phyloP scores from a whole-genome alignment of 192 early-diverging fungal species.

The Coemansia sp. region DNA sequence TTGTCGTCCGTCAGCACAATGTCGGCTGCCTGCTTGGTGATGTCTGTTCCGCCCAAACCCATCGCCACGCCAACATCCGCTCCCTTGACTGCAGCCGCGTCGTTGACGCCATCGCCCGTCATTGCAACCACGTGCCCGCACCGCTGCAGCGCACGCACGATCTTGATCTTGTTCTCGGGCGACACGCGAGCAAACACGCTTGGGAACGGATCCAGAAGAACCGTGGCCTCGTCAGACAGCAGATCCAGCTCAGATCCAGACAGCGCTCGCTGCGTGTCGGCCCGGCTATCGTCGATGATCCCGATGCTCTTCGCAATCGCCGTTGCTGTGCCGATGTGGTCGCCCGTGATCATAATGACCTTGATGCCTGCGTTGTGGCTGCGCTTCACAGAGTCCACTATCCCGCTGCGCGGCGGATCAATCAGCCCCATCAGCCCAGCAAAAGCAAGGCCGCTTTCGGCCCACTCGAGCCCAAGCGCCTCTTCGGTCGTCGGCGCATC shows the following conservation, averaged over 20 bases:
- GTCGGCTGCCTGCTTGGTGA: slow-evolving; percentile 98
- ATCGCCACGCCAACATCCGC: slow-evolving; percentile 97
- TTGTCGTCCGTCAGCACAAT: slow-evolving; percentile 94
- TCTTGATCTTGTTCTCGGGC: slow-evolving; percentile 96
- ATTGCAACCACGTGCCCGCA: slow-evolving; percentile 77
- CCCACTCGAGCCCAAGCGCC: slow-evolving; percentile 50
- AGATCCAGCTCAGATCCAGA: slow-evolving; percentile 88
- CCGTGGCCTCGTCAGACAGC: slow-evolving; percentile 84
- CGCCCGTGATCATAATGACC: slow-evolving; percentile 98
- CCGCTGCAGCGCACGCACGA: slow-evolving; percentile 87
- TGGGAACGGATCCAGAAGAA: slow-evolving; percentile 81
- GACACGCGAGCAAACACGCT: slow-evolving; percentile 94
- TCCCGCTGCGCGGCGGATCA: slow-evolving; percentile 86
- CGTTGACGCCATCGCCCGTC: slow-evolving; percentile 97
- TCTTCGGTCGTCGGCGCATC: slow-evolving; percentile 53
- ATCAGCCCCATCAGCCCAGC: slow-evolving; percentile 90
- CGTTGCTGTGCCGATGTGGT: slow-evolving; percentile 89
- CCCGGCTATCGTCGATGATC: slow-evolving; percentile 68
- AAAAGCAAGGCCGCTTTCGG: slow-evolving; percentile 76
- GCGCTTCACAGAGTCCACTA: slow-evolving; percentile 73
- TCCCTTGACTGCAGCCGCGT: slow-evolving; percentile 94
- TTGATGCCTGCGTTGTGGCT: slow-evolving; percentile 93
- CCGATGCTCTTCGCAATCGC: slow-evolving; percentile 90
- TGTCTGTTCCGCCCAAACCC: slow-evolving; percentile 94
- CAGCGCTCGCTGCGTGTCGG: slow-evolving; percentile 69